Base-by-base conservation (phyloP, 305 asterid genomes). In the Fraxinus xanthoxyloides region DNA sequence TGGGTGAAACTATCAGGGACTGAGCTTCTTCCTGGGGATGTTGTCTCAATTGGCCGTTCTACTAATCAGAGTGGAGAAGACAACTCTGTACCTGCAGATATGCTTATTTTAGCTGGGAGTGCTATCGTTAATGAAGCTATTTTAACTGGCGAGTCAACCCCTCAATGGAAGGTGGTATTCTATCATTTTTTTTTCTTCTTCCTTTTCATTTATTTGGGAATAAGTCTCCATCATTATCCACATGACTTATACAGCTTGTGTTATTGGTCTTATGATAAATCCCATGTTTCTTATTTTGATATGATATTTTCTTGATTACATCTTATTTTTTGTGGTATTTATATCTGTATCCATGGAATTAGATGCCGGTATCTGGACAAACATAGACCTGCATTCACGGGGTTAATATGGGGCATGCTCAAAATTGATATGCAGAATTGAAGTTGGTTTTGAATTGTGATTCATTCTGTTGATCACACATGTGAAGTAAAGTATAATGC, bases 91-190 rank as follows among this genome's bases (percentile, higher is more conserved):
- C 98, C 99, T 36, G 98, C 97, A 35, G 99, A 96, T 90, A 94
- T 96, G 99, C 98, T 96, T 86, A 90, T 96, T 85, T 89, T 96
- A 84, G 97, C 99, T 86, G 99, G 99, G 87, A 94, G 90, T 91
- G 95, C 97, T 75, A 95, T 95, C 84, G 98, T 91, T 82, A 96
- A 94, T 87, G 98, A 96, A 89, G 98, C 99, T 87, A 96, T 96
- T 84, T 86, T 96, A 82, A 96, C 99, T 69, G 99, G 99, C 82
- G 99, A 96, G 88, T 94, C 98, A 78, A 96, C 99, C 54, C 98
- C 98, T 15, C 99, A 96, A 78, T 96, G 99, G 99, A 96, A 96
- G 99, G 99, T 94, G 77, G 36, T 79, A 26, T 82, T 78, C 76
- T 86, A 67, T 31, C 36, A 56, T 78, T 54, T 35, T 79, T 43